Percentiles rank a stretch among this genome's conserved stretches.
phyloP scores from a whole-genome alignment of 768 basidiomycete genomes.

The Naganishia onofrii region DNA sequence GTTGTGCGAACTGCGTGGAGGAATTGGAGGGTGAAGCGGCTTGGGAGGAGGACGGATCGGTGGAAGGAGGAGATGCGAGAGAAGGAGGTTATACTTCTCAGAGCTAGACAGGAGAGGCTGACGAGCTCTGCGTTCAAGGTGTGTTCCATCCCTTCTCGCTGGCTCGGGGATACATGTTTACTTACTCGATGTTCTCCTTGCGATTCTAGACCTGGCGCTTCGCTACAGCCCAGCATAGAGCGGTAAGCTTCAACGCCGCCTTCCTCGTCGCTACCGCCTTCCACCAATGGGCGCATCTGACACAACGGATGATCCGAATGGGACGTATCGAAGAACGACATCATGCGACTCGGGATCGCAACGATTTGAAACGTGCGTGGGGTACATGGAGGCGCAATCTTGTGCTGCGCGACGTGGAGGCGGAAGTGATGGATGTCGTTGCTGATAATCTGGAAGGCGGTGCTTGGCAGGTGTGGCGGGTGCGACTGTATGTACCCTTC shows the following conservation, averaged over 20 bases:
- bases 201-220: slow-evolving; percentile 7
- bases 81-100: slow-evolving; percentile 3
- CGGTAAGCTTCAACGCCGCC: slow-evolving; percentile 22
- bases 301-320: not conserved
- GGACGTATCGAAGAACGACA: slow-evolving; percentile 13
- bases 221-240: slow-evolving; percentile 14
- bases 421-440: not conserved
- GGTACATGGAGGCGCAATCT: slow-evolving; percentile 4
- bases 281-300: slow-evolving; percentile 5
- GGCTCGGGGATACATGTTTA: not conserved
- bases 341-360: slow-evolving; percentile 1
- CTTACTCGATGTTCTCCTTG: not conserved
- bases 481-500: not conserved
- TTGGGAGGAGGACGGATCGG: slow-evolving; percentile 17
- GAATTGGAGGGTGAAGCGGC: slow-evolving; percentile 20
- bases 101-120: slow-evolving; percentile 16
- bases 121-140: slow-evolving; percentile 9
- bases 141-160: not conserved
- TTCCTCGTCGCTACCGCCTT: slow-evolving; percentile 15
- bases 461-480: slow-evolving; percentile 3
- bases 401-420: not conserved
- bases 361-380: not conserved
- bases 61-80: slow-evolving; percentile 22
- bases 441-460: slow-evolving; percentile 1
- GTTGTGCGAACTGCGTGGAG: not conserved